These are phyloP conservation scores for Skeletonema marinoi DNA, from an alignment of 108 stramenopile genomes.

Conservation along the genomic window DNA sequence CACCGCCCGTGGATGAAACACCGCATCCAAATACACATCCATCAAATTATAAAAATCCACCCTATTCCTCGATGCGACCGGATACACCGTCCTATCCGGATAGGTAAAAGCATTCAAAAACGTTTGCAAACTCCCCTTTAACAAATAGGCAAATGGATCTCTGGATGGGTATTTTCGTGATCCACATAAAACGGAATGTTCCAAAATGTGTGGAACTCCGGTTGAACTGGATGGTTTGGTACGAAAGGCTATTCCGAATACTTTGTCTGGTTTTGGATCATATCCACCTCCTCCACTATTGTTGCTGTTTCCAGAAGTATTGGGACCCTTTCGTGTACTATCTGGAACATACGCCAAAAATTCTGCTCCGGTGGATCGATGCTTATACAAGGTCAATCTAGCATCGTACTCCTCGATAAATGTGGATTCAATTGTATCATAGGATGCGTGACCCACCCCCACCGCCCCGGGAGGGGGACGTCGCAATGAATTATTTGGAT, in stretches of 20 bases:
- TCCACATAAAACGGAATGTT: slow-evolving; percentile 93
- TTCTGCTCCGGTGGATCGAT: slow-evolving; percentile 73
- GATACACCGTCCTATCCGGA: slow-evolving; percentile 94
- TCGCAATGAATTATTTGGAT: background rate
- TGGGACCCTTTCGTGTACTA: background rate
- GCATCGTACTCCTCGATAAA: slow-evolving; percentile 27
- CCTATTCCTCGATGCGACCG: slow-evolving; percentile 67
- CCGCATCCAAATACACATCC: slow-evolving; percentile 93
- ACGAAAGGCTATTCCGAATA: slow-evolving; percentile 94
- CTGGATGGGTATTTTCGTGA: slow-evolving; percentile 87
- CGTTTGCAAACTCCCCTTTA: slow-evolving; percentile 91
- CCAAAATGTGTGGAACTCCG: slow-evolving; percentile 92
- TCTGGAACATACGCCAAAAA: slow-evolving; percentile 79
- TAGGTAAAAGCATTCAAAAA: slow-evolving; percentile 95
- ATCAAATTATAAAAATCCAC: slow-evolving; percentile 89
- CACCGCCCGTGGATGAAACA: slow-evolving; percentile 86
- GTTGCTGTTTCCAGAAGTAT: background rate
- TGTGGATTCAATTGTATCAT: slow-evolving; percentile 27
- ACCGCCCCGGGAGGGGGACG: slow-evolving; percentile 24
- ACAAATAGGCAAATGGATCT: slow-evolving; percentile 92
- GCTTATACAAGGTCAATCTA: slow-evolving; percentile 61
- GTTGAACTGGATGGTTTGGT: slow-evolving; percentile 83
- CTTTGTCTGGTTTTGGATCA: slow-evolving; percentile 83
- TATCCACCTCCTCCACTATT: slow-evolving; percentile 14
- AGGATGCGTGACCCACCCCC: slow-evolving; percentile 25